A percentile compares a stretch with the other conserved stretches of the same genome.
Evolutionary conservation across 306 rosid species (phyloP).

Genomic region (Canavalia ensiformis): DNA sequence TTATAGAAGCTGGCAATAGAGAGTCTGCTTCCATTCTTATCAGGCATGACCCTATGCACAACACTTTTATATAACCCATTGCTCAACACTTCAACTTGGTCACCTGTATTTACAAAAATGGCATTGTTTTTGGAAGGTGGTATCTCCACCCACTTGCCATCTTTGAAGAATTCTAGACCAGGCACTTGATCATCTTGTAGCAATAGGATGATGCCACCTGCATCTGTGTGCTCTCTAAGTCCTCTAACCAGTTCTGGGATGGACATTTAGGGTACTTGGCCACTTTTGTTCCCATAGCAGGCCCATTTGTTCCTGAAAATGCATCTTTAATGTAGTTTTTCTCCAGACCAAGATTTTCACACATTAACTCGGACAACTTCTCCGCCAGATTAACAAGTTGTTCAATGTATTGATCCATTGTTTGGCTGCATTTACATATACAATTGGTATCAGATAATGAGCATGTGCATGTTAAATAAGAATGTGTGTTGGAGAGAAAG

Average conservation of each 20-base stretch:
- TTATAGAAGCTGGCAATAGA: constrained; percentile 89
- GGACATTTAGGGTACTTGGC: constrained; percentile 82
- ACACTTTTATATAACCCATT: constrained; percentile 72
- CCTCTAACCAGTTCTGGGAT: constrained; percentile 82
- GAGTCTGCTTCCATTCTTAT: constrained; percentile 74
- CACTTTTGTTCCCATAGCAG: constrained; percentile 87
- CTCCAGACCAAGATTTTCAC: constrained; percentile 80
- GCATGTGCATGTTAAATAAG: not conserved
- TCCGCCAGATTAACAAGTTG: constrained; percentile 71
- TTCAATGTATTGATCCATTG: constrained; percentile 75
- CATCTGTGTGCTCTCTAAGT: constrained; percentile 91
- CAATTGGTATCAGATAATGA: constrained; percentile 7
- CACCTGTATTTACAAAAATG: constrained; percentile 90
- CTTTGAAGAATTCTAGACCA: constrained; percentile 72
- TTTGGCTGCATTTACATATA: constrained; percentile 59
- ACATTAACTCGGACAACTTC: constrained; percentile 73
- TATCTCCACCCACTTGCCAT: constrained; percentile 83
- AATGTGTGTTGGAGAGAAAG: not conserved
- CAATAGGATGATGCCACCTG: constrained; percentile 90
- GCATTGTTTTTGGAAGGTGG: constrained; percentile 89
- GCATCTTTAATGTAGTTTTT: constrained; percentile 61
- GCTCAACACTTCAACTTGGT: constrained; percentile 78
- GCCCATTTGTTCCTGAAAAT: constrained; percentile 68
- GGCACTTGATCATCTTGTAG: constrained; percentile 92
- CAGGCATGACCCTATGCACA: constrained; percentile 79